Evolutionary conservation across 202 grass and related monocot genomes (phyloP).

Genomic region (Musa balbisiana): DNA sequence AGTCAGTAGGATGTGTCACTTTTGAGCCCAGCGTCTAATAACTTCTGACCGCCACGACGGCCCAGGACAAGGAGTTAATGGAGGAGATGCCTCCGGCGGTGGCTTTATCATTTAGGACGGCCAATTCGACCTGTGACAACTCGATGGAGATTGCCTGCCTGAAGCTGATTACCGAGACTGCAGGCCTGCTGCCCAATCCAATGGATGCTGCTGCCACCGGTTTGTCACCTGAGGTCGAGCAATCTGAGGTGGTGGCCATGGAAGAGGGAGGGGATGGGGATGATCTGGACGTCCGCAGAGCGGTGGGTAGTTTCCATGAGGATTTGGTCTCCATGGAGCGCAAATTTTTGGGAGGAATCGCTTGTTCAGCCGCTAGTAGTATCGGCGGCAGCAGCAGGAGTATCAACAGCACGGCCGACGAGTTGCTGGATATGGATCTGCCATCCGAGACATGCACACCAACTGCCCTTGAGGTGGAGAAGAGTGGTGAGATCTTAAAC

Average conservation of each 20-base stretch:
- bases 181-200: slow-evolving; percentile 11
- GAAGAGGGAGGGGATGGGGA: slow-evolving; percentile 26
- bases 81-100: slow-evolving; percentile 24
- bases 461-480: slow-evolving; percentile 4
- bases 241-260: slow-evolving; percentile 29
- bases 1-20: not conserved
- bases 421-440: slow-evolving; percentile 29
- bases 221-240: slow-evolving; percentile 12
- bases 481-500: not conserved
- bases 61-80: slow-evolving; percentile 13
- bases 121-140: not conserved
- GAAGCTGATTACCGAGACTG: slow-evolving; percentile 5
- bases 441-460: slow-evolving; percentile 14
- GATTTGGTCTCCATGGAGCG: slow-evolving; percentile 28
- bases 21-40: not conserved
- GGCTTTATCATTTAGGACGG: slow-evolving; percentile 2
- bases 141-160: slow-evolving; percentile 7
- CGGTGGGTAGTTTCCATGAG: slow-evolving; percentile 29
- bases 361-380: slow-evolving; percentile 67
- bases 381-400: slow-evolving; percentile 37
- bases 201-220: not conserved
- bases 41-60: not conserved
- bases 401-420: slow-evolving; percentile 51
- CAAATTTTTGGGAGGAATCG: slow-evolving; percentile 52
- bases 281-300: slow-evolving; percentile 31